phyloP scores from a whole-genome alignment of 2,329 filamentous ascomycete species.

The Lasiodiplodia hormozganensis region DNA sequence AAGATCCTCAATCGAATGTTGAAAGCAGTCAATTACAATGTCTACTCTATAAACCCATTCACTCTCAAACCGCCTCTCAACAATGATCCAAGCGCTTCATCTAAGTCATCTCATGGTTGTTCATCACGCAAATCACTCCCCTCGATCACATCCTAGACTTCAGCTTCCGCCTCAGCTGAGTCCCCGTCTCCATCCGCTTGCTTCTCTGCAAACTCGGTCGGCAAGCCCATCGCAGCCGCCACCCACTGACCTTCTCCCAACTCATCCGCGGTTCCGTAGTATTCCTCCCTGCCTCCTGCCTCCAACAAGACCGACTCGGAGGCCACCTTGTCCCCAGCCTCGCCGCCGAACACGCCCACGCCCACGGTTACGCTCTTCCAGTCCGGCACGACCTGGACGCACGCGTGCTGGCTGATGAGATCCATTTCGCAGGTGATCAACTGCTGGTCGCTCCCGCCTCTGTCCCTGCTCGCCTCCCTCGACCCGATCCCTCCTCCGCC shows the following conservation, averaged over 20 bases:
- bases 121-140: conserved; percentile 2
- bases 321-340: conserved; percentile 6
- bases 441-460: conserved; percentile 32
- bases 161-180: not conserved
- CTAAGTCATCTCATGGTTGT: not conserved
- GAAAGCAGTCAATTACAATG: not conserved
- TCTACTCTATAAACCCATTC: too few relatives aligned
- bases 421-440: conserved; percentile 75
- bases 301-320: conserved; percentile 21
- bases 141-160: not conserved
- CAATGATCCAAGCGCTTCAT: not conserved
- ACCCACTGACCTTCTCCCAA: not conserved
- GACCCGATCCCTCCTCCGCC: conserved; percentile 29
- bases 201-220: conserved; percentile 2
- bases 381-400: conserved; percentile 76
- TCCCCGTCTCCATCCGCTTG: not conserved
- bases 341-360: conserved; percentile 18
- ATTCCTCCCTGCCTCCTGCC: conserved; percentile 12
- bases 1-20: not conserved
- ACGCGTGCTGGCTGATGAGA: conserved; percentile 78
- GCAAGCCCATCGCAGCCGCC: not conserved
- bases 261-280: not conserved
- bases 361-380: conserved; percentile 67
- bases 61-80: not conserved
- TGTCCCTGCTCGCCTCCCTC: conserved; percentile 32